Evolutionary conservation across 2,329 filamentous ascomycete genomes (phyloP).

Genomic region (Beauveria rudraprayagi): DNA sequence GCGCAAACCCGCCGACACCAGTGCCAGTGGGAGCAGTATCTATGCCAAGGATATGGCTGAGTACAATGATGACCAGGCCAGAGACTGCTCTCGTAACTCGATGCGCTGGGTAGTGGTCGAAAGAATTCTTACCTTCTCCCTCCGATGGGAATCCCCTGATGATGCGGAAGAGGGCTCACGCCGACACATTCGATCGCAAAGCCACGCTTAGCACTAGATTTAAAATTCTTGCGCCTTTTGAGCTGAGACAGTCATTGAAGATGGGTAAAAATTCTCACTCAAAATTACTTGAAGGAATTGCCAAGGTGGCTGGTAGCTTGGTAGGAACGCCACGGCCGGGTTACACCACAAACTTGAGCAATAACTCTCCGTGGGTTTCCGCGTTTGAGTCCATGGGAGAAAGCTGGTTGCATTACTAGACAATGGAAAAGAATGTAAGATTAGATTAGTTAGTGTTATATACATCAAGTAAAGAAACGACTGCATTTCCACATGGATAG

Average conservation of each 20-base stretch:
- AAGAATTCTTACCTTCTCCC: conserved; percentile 29
- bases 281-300: background rate
- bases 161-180: conserved; percentile 4
- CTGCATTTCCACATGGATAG: no score
- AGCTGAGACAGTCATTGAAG: background rate
- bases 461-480: background rate
- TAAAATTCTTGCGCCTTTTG: background rate
- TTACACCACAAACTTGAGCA: background rate
- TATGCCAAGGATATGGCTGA: background rate
- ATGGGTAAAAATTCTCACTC: background rate
- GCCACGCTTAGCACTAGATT: background rate
- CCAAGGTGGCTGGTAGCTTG: background rate
- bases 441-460: background rate
- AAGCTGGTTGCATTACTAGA: no score
- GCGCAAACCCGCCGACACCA: background rate
- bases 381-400: background rate
- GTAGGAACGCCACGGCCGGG: background rate
- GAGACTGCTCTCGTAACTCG: conserved; percentile 14
- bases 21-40: background rate
- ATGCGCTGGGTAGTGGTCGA: conserved; percentile 32
- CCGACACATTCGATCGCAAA: background rate
- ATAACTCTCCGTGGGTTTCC: background rate
- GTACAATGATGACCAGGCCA: background rate
- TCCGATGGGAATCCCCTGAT: conserved; percentile 23
- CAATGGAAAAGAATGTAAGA: background rate